phyloP scores from a whole-genome alignment of 495 filamentous ascomycete species.

The Neurospora tetrasperma region DNA sequence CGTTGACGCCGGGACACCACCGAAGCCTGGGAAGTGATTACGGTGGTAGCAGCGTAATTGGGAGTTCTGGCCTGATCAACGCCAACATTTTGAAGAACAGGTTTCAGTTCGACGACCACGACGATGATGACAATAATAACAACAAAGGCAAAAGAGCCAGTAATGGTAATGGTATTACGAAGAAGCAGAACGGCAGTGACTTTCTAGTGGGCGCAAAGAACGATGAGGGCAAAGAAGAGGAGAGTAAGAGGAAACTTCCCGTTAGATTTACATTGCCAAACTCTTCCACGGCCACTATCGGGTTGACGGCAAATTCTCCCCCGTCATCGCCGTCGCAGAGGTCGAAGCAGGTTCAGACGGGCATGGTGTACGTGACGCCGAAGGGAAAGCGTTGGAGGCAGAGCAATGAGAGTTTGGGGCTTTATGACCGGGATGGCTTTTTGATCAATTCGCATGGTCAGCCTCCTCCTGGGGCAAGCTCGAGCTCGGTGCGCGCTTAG shows the following conservation, averaged over 20 bases:
- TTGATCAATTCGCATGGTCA: conserved; percentile 10
- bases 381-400: not conserved
- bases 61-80: not conserved
- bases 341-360: not conserved
- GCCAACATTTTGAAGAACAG: not conserved
- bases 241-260: conserved; percentile 1
- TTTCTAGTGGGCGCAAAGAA: not conserved
- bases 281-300: not conserved
- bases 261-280: not conserved
- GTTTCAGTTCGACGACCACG: not conserved
- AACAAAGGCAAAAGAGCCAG: not conserved
- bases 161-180: not conserved
- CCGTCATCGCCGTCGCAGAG: not conserved
- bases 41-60: not conserved
- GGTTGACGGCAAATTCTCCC: not conserved
- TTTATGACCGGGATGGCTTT: conserved; percentile 16
- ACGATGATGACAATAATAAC: not conserved
- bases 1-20: not conserved
- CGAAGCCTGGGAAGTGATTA: not conserved
- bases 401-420: conserved; percentile 9
- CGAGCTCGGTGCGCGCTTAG: not conserved
- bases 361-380: not conserved
- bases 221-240: not conserved
- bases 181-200: not conserved
- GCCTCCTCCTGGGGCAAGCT: not conserved